Conservation (phyloP, 2,329 filamentous ascomycete genomes). For the Mycosphaerella sp. region DNA sequence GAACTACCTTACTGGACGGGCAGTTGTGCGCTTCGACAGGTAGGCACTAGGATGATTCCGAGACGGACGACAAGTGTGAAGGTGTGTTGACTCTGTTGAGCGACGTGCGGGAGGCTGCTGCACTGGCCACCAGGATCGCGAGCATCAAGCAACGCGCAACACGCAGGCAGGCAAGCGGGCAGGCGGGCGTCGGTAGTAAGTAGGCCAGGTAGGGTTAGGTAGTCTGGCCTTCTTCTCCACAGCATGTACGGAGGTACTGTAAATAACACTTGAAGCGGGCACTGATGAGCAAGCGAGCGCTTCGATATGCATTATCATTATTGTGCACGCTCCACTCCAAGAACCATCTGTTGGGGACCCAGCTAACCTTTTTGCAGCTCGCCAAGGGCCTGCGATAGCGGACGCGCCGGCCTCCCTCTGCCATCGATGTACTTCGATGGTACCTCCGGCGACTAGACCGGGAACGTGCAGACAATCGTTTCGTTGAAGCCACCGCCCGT, state of each 20-base stretch:
- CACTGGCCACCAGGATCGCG: not conserved
- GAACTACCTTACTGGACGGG: too few species aligned
- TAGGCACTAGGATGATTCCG: not conserved
- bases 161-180: not conserved
- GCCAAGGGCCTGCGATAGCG: conserved; percentile 19
- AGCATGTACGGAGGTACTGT: conserved; percentile 3
- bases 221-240: conserved; percentile 11
- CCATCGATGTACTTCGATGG: conserved; percentile 9
- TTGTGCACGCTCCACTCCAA: conserved; percentile 9
- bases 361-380: conserved; percentile 11
- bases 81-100: conserved; percentile 1
- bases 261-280: too few species aligned
- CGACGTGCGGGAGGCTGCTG: conserved; percentile 5
- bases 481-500: not conserved
- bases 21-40: too few species aligned
- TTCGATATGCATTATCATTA: conserved; percentile 1
- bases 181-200: not conserved
- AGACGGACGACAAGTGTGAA: conserved; percentile 3
- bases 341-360: conserved; percentile 16
- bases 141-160: not conserved
- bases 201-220: not conserved
- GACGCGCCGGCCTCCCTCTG: conserved; percentile 16
- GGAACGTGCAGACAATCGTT: not conserved
- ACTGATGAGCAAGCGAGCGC: conserved; percentile 12
- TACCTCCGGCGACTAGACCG: conserved; percentile 9